phyloP scores from a whole-genome alignment of 179 eudicot genomes.

The Corrigiola litoralis region DNA sequence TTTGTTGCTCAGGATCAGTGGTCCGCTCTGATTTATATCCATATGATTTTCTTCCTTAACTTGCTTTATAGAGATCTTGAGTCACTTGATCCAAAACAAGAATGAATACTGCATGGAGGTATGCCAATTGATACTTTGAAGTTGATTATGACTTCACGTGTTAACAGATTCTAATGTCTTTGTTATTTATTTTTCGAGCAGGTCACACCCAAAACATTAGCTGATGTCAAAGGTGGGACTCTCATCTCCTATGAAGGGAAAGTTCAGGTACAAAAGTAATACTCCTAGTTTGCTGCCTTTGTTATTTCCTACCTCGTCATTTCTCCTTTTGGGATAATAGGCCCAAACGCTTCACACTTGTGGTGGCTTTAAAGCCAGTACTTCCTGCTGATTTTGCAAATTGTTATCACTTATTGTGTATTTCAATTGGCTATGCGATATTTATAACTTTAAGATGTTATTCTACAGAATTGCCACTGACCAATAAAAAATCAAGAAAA shows the following conservation, averaged over 20 bases:
- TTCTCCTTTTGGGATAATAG: no score
- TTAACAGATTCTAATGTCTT: background rate
- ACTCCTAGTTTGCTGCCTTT: background rate
- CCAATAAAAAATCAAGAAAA: no score
- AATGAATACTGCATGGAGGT: conserved; percentile 99
- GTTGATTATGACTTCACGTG: background rate
- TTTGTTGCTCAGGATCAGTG: no score
- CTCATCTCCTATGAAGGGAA: conserved; percentile 92
- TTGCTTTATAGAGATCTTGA: conserved; percentile 64
- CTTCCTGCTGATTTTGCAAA: background rate
- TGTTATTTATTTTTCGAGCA: conserved; percentile 25
- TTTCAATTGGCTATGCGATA: background rate
- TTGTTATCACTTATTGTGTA: background rate
- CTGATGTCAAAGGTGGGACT: conserved; percentile 98
- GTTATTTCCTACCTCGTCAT: no score
- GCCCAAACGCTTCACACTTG: no score
- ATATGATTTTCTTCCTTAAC: conserved; percentile 42
- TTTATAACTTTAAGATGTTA: no score
- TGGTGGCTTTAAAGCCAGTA: no score
- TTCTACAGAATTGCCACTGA: no score
- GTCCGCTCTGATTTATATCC: no score
- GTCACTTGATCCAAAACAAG: conserved; percentile 80
- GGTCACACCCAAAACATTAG: conserved; percentile 97
- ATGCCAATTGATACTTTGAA: conserved; percentile 9
- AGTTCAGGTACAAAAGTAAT: conserved; percentile 96